Conservation (phyloP, 495 filamentous ascomycete genomes). For the Hypoxylon intermedium region DNA sequence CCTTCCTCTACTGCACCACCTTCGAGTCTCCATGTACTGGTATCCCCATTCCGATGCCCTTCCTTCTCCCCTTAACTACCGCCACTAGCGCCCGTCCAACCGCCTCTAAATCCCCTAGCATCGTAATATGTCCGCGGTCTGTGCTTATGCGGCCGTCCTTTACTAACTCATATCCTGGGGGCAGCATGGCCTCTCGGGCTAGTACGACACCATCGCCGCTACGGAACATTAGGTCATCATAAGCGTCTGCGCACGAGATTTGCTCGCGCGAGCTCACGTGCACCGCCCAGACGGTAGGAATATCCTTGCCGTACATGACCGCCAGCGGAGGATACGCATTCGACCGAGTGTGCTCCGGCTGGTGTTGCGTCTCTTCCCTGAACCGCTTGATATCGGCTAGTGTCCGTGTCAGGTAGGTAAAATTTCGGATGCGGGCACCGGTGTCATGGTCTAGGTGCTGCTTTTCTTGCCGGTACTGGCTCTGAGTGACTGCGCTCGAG, state of each 20-base stretch:
- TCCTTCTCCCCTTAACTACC: slow-evolving; percentile 68
- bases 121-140: slow-evolving; percentile 83
- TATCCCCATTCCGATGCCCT: slow-evolving; percentile 67
- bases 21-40: not conserved
- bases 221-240: slow-evolving; percentile 86
- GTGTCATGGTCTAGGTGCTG: slow-evolving; percentile 56
- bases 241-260: slow-evolving; percentile 79
- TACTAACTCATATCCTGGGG: slow-evolving; percentile 75
- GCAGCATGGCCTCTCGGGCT: slow-evolving; percentile 84
- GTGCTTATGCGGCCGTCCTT: slow-evolving; percentile 75
- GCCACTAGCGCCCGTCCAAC: slow-evolving; percentile 77
- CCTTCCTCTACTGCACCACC: not conserved
- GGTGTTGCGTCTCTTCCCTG: slow-evolving; percentile 72
- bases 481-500: slow-evolving; percentile 48
- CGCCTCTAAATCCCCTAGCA: slow-evolving; percentile 84
- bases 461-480: slow-evolving; percentile 24
- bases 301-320: slow-evolving; percentile 86
- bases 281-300: slow-evolving; percentile 83
- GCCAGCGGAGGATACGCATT: slow-evolving; percentile 84
- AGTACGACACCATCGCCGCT: slow-evolving; percentile 91
- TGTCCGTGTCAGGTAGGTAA: slow-evolving; percentile 79
- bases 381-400: slow-evolving; percentile 74
- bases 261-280: slow-evolving; percentile 66
- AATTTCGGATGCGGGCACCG: slow-evolving; percentile 49
- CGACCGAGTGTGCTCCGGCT: slow-evolving; percentile 60